Percentiles rank a stretch among this genome's conserved stretches.
phyloP scores from a whole-genome alignment of 768 basidiomycete genomes.

The Pleurotus tuoliensis region DNA sequence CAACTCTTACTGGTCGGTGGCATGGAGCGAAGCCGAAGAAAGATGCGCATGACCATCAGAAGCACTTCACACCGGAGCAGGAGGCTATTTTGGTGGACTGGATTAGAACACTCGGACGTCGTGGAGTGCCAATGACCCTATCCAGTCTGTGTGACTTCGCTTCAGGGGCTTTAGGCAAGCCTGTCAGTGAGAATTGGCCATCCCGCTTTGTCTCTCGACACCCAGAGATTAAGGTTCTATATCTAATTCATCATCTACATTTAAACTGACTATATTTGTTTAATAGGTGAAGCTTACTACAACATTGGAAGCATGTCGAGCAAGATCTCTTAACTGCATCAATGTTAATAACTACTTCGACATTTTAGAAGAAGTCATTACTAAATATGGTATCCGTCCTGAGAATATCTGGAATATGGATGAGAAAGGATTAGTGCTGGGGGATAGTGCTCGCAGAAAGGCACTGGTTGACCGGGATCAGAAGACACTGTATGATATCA shows the following conservation, averaged over 20 bases:
- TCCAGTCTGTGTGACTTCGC: background rate
- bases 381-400: conserved; percentile 18
- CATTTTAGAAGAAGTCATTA: conserved; percentile 16
- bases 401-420: conserved; percentile 29
- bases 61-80: background rate
- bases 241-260: background rate
- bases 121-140: background rate
- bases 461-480: conserved; percentile 18
- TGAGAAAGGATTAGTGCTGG: conserved; percentile 26
- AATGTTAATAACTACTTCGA: conserved; percentile 23
- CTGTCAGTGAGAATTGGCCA: background rate
- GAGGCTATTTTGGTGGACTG: background rate
- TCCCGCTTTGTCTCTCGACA: background rate
- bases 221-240: background rate
- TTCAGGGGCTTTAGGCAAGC: background rate
- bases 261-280: background rate
- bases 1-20: background rate
- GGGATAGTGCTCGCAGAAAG: conserved; percentile 14
- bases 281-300: conserved; percentile 14
- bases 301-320: conserved; percentile 12
- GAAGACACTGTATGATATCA: conserved; percentile 14
- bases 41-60: background rate
- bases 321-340: conserved; percentile 26
- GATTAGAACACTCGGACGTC: background rate
- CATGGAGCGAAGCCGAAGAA: background rate